Evolutionary conservation across 805 yeast species (phyloP), one percentile per base, ranked within the genome.

Genomic region (Kluyveromyces aestuarii): DNA sequence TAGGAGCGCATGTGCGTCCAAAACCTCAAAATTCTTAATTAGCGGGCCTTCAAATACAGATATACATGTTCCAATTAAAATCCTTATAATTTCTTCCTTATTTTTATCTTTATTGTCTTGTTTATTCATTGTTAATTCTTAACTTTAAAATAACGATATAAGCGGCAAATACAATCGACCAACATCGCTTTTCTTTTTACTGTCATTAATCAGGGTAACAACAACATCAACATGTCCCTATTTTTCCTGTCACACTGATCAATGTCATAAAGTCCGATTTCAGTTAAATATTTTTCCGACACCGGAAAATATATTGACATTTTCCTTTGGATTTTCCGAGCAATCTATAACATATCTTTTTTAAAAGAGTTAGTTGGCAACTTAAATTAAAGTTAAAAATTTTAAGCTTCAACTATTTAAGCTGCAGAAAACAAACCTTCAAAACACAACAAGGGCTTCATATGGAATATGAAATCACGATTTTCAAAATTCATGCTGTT

Each of bases 1-100:
- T 36, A 82, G 69, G 19, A 84, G 65, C 56, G 78, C 82, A 54
- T 77, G 81, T 2, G 91, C 86, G 18, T 33, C 37, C 6, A 46
- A 36, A 16, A 40, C 8, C 7, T 46, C 44, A 11, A 46, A 9
- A 9, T 19, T 19, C 7, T 17, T 46, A 18, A 18, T 30, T 9
- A 40, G 8, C 44, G 44, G 25, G 25, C 25, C 25, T 6, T 21
- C 25, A 21, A 21, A 21, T 6, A 21, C 25, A 3, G 25, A 21
- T 4, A 21, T 21, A 21, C 25, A 21, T 21, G 25, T 6, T 21
- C 6, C 25, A 21, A 21, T 6, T 6, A 21, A 21, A 21, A 19
- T 17, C 9, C 9, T 18, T 25, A n/a, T 11, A 19, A 18, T 6
- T 27, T 39, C 37, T 16, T 16, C 37, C 6, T 37, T 27, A 11